Conservation (phyloP, 805 yeast genomes). For the Brettanomyces sp. region DNA sequence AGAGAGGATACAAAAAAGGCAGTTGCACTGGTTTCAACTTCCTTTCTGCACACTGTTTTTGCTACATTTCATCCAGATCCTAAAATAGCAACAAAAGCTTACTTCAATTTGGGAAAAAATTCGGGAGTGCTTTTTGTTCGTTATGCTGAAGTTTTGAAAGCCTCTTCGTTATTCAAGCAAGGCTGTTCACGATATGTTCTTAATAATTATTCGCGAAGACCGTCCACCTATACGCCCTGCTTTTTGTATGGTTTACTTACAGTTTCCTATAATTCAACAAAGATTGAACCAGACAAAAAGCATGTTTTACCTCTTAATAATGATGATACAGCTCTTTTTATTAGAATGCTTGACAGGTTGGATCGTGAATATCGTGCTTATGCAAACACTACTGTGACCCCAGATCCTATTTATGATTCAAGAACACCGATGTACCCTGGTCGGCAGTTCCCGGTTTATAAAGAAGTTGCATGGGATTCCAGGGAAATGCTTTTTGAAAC, state of each 20-base stretch:
- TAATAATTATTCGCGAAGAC: neutral
- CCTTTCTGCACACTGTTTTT: conserved; percentile 8
- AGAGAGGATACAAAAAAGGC: conserved; percentile 4
- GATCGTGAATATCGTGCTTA: conserved; percentile 2
- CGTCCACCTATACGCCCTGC: conserved; percentile 9
- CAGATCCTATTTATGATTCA: neutral
- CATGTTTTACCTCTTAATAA: neutral
- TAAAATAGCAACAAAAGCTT: conserved; percentile 8
- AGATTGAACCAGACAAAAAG: neutral
- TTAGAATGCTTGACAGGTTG: neutral
- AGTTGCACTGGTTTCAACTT: conserved; percentile 3
- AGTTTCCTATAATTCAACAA: neutral
- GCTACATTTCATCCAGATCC: conserved; percentile 10
- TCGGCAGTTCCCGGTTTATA: neutral
- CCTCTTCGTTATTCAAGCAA: neutral
- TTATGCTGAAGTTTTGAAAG: neutral
- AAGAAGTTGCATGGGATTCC: neutral
- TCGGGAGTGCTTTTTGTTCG: neutral
- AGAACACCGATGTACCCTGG: neutral
- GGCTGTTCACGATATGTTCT: neutral
- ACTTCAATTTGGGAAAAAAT: conserved; percentile 7
- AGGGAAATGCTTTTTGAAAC: conserved; percentile 3
- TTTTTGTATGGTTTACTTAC: conserved; percentile 8
- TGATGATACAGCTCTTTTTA: neutral
- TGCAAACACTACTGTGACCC: neutral